Evolutionary conservation across 1,284 basidiomycete species (phyloP).

Genomic region (Pholiota adiposa): DNA sequence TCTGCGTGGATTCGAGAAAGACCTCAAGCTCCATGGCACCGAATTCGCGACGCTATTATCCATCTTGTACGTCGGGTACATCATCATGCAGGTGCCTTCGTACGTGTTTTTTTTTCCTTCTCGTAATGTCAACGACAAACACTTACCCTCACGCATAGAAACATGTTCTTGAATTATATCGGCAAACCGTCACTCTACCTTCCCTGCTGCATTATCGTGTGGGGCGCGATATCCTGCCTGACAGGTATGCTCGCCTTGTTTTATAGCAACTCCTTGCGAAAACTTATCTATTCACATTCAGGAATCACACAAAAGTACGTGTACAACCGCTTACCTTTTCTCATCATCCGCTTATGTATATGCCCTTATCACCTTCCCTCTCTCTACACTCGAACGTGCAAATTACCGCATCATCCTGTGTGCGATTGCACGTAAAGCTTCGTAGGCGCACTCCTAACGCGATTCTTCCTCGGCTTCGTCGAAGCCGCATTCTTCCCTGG

Average conservation of each 20-base stretch:
- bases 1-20: constrained; percentile 59
- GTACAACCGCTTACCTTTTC: neutral
- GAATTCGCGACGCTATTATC: constrained; percentile 72
- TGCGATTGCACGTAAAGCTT: constrained; percentile 44
- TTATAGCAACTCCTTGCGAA: neutral
- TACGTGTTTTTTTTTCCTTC: constrained; percentile 25
- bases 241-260: constrained; percentile 44
- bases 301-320: constrained; percentile 46
- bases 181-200: constrained; percentile 75
- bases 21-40: constrained; percentile 58
- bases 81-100: constrained; percentile 77
- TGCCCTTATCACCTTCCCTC: neutral
- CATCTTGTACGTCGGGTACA: constrained; percentile 79
- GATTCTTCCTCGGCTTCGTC: constrained; percentile 67
- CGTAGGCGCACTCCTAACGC: constrained; percentile 65
- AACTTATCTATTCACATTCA: constrained; percentile 18
- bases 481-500: constrained; percentile 74
- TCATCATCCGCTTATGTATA: neutral
- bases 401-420: neutral
- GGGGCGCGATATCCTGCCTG: constrained; percentile 66
- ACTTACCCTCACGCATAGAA: constrained; percentile 39
- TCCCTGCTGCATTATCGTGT: constrained; percentile 67
- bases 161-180: constrained; percentile 72
- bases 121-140: neutral
- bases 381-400: constrained; percentile 3